phyloP scores from a whole-genome alignment of 768 basidiomycete genomes.

The Podaxis sp. region DNA sequence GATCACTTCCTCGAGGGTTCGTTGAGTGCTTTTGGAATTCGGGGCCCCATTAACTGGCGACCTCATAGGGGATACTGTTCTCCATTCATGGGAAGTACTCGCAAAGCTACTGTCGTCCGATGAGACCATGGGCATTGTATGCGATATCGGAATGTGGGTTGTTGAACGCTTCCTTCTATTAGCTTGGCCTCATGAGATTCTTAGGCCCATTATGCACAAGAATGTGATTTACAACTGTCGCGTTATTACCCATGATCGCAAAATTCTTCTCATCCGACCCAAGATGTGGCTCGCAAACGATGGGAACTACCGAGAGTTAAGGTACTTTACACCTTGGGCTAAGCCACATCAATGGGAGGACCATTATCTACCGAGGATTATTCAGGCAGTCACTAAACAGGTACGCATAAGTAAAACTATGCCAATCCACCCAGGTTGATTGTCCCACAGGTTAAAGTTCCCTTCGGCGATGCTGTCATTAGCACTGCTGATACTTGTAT shows the following conservation, averaged over 20 bases:
- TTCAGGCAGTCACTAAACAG: slow-evolving; percentile 87
- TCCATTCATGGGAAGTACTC: slow-evolving; percentile 98
- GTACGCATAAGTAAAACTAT: slow-evolving; percentile 33
- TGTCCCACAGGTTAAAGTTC: slow-evolving; percentile 69
- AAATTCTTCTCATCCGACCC: slow-evolving; percentile 92
- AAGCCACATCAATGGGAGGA: slow-evolving; percentile 91
- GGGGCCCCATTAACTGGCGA: slow-evolving; percentile 6
- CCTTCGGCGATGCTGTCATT: slow-evolving; percentile 94
- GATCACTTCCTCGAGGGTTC: slow-evolving; percentile 97
- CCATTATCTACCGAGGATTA: slow-evolving; percentile 87
- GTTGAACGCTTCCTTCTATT: background rate
- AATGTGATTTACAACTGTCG: slow-evolving; percentile 98
- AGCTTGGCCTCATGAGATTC: background rate
- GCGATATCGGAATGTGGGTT: slow-evolving; percentile 93
- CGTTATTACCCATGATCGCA: slow-evolving; percentile 79
- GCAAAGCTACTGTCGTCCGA: slow-evolving; percentile 85
- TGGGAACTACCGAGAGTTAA: slow-evolving; percentile 90
- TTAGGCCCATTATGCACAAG: slow-evolving; percentile 96
- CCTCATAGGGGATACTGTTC: slow-evolving; percentile 81
- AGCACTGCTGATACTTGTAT: slow-evolving; percentile 95
- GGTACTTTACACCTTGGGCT: slow-evolving; percentile 94
- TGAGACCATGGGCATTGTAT: slow-evolving; percentile 81
- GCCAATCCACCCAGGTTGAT: background rate
- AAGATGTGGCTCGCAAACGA: slow-evolving; percentile 99
- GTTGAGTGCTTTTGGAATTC: background rate